Percentiles rank a stretch among this genome's conserved stretches.
Evolutionary conservation across 1,284 basidiomycete genomes (phyloP).

Genomic region (Amylostereum areolatum): DNA sequence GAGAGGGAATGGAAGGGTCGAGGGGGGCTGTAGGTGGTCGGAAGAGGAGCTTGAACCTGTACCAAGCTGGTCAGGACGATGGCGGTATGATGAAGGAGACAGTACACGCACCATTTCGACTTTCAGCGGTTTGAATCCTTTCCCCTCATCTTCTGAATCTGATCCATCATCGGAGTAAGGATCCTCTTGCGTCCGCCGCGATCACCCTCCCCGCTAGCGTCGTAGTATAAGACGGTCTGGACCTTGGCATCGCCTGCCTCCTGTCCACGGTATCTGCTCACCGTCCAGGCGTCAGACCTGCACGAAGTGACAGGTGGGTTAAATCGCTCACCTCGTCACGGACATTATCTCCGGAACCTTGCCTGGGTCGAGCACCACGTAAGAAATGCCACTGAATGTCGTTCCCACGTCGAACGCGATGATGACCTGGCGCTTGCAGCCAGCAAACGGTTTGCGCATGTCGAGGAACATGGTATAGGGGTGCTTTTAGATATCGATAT

Average conservation of each 20-base stretch:
- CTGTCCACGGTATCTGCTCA: conserved; percentile 39
- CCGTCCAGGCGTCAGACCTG: no score
- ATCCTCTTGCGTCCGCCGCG: conserved; percentile 48
- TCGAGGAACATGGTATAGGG: no score
- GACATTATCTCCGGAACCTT: no score
- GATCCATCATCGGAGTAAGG: conserved; percentile 34
- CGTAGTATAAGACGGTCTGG: conserved; percentile 51
- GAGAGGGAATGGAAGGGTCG: conserved; percentile 17
- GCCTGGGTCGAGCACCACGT: no score
- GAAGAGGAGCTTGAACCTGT: conserved; percentile 56
- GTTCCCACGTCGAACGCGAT: no score
- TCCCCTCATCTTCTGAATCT: conserved; percentile 36
- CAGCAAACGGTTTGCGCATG: no score
- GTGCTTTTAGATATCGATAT: no score
- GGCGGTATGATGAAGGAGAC: not conserved
- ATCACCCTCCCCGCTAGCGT: conserved; percentile 36
- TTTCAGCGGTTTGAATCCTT: conserved; percentile 24
- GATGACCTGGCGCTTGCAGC: no score
- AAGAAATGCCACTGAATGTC: no score
- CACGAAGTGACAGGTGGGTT: no score
- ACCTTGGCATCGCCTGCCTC: conserved; percentile 45
- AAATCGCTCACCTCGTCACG: no score
- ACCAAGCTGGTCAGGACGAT: not conserved
- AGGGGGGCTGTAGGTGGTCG: conserved; percentile 29
- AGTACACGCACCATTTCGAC: conserved; percentile 43